Conservation (phyloP, 78 protist genomes). For the Planoprotostelium fungivorum region DNA sequence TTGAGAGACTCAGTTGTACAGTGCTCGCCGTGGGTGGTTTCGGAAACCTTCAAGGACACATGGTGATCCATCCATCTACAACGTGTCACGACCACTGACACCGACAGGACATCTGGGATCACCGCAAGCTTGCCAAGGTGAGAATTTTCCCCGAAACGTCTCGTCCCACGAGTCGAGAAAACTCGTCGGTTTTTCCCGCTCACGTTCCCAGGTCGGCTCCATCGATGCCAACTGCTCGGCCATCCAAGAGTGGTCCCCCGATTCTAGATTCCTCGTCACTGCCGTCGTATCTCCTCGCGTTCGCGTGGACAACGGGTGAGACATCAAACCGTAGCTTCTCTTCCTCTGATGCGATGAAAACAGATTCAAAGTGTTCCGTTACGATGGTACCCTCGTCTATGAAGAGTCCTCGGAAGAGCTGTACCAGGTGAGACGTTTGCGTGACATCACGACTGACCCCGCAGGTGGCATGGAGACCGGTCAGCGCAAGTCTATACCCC, state of each 20-base stretch:
- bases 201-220: neutral
- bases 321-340: neutral
- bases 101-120: conserved; percentile 59
- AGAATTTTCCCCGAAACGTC: neutral
- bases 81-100: too few species aligned
- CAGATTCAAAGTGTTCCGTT: conserved; percentile 10
- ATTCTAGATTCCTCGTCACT: conserved; percentile 26
- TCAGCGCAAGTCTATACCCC: neutral
- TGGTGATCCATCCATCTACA: too few species aligned
- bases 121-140: conserved; percentile 21
- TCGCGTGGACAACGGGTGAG: conserved; percentile 53
- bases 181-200: too few species aligned
- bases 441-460: neutral
- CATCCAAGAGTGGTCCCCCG: conserved; percentile 57
- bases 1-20: neutral
- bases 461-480: neutral
- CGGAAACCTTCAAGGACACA: conserved; percentile 61
- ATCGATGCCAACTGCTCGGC: conserved; percentile 41
- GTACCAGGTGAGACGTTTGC: conserved; percentile 17
- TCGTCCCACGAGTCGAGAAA: too few species aligned
- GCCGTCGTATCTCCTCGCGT: conserved; percentile 53
- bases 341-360: neutral
- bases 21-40: conserved; percentile 44
- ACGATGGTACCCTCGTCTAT: conserved; percentile 38
- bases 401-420: conserved; percentile 43